Evolutionary conservation across 441 rosid species (phyloP).

Genomic region (Biscutella auriculata): DNA sequence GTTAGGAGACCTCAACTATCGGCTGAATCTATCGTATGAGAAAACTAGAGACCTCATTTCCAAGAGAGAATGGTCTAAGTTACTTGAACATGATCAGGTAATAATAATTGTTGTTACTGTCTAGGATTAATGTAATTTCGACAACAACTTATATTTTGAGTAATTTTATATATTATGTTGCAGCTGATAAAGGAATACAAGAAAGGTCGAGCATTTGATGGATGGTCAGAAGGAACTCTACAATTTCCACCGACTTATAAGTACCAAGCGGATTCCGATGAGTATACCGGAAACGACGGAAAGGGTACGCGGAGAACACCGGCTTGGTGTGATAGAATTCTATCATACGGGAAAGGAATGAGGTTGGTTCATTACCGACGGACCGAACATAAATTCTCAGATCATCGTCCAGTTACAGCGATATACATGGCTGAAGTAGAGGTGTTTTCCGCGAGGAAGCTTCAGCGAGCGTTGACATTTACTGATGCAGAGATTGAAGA

Average conservation of each 20-base stretch:
- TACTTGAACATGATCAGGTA: conserved; percentile 84
- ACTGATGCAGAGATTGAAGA: conserved; percentile 80
- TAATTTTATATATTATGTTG: neutral
- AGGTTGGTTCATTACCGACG: conserved; percentile 58
- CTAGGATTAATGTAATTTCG: neutral
- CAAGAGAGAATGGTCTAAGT: conserved; percentile 54
- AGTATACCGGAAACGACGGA: conserved; percentile 59
- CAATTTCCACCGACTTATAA: conserved; percentile 85
- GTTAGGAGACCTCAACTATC: conserved; percentile 91
- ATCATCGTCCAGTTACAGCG: conserved; percentile 91
- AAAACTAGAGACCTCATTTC: conserved; percentile 52
- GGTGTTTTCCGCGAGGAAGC: conserved; percentile 58
- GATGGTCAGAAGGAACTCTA: conserved; percentile 82
- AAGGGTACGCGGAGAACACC: conserved; percentile 65
- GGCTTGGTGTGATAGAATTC: conserved; percentile 93
- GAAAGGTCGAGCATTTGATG: conserved; percentile 78
- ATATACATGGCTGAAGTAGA: conserved; percentile 74
- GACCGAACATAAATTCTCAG: conserved; percentile 64
- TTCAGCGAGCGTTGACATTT: conserved; percentile 72
- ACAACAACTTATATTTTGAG: neutral
- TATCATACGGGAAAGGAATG: conserved; percentile 77
- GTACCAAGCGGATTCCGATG: conserved; percentile 68
- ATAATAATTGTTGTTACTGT: neutral
- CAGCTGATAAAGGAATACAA: conserved; percentile 65
- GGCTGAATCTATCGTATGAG: conserved; percentile 72